Evolutionary conservation across 139 green algal genomes (phyloP), one percentile per base, ranked within the genome.

Genomic region (Chlamydomonas applanata): DNA sequence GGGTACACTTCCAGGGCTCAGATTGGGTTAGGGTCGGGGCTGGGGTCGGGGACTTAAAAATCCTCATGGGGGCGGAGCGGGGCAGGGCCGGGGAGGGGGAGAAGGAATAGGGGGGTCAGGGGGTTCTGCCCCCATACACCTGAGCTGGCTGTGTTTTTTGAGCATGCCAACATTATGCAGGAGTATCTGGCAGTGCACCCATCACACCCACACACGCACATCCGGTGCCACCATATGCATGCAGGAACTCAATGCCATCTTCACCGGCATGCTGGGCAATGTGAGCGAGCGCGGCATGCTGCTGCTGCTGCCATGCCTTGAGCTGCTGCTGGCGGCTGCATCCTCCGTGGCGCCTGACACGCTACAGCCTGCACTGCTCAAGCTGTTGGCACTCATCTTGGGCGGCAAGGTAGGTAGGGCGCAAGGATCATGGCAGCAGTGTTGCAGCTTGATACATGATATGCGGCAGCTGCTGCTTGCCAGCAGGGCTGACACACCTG

Each of bases 261-360:
- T 81, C 32, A 25, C 3, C 4, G 7, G 11, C 29, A 33, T 66
- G 16, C 29, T 81, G 27, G 75, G 88, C 52, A 76, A 86, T 27
- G 84, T 96, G 40, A 86, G 81, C 57, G 85, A 91, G 72, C 71
- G 80, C 2, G 90, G 84, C 59, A 79, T 91, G 73, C 83, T 96
- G 65, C 72, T 89, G 61, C 62, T 88, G 46, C 59, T 93, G 46
- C 86, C 85, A 2, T 45, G 74, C 30, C 61, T 92, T 27, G 85
- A 88, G 44, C 57, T 89, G n/a, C 45, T 91, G 29, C 69, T 91
- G 29, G 74, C 82, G 4, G 33, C 82, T 0, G 69, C 76, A 1
- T 75, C 78, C 2, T 35, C 46, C 13, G 72, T 64, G 1, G 72
- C 75, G 4, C 65, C 72, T 40, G 45, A 54, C 14, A 44, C 78